A percentile compares a stretch with the other conserved stretches of the same genome.
Conservation (phyloP, 495 filamentous ascomycete genomes). For the Echria macrotheca region DNA sequence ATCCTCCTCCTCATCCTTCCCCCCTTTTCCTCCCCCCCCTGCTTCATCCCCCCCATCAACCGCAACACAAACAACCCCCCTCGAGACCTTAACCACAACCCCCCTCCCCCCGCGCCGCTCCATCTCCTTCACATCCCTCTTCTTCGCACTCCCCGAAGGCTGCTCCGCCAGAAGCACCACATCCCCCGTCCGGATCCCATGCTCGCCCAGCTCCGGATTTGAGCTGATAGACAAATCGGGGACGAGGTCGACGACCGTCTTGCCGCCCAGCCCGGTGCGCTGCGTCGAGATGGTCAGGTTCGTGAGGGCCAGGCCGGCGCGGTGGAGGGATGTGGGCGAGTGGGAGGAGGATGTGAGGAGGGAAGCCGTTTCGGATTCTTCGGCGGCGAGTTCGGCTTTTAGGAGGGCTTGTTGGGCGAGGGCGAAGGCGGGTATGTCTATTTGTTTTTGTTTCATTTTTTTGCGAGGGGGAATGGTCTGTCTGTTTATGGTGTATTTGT, state of each 20-base stretch:
- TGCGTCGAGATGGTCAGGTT: constrained; percentile 71
- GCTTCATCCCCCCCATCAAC: constrained; percentile 56
- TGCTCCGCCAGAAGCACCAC: constrained; percentile 78
- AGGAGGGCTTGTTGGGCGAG: constrained; percentile 73
- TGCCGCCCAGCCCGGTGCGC: constrained; percentile 87
- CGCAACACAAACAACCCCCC: constrained; percentile 64
- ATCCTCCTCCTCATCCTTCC: constrained; percentile 60
- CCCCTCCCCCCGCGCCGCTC: constrained; percentile 65
- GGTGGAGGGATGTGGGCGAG: constrained; percentile 68
- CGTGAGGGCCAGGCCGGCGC: constrained; percentile 80
- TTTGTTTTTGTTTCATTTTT: constrained; percentile 20
- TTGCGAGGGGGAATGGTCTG: not conserved
- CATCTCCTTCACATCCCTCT: constrained; percentile 61
- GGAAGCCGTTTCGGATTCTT: constrained; percentile 64
- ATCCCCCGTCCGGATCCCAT: constrained; percentile 84
- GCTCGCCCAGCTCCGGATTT: constrained; percentile 56
- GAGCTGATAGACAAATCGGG: constrained; percentile 61
- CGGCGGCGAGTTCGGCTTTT: constrained; percentile 68
- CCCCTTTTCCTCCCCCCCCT: constrained; percentile 55
- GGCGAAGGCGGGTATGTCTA: constrained; percentile 73
- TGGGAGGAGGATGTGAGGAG: constrained; percentile 66
- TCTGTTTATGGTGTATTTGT: too few species aligned
- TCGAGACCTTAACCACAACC: constrained; percentile 68
- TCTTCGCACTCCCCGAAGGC: constrained; percentile 62
- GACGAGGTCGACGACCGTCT: constrained; percentile 74